Percentiles rank a stretch among this genome's conserved stretches.
Conservation (phyloP, 768 basidiomycete species). For the Lactarius sanguifluus region DNA sequence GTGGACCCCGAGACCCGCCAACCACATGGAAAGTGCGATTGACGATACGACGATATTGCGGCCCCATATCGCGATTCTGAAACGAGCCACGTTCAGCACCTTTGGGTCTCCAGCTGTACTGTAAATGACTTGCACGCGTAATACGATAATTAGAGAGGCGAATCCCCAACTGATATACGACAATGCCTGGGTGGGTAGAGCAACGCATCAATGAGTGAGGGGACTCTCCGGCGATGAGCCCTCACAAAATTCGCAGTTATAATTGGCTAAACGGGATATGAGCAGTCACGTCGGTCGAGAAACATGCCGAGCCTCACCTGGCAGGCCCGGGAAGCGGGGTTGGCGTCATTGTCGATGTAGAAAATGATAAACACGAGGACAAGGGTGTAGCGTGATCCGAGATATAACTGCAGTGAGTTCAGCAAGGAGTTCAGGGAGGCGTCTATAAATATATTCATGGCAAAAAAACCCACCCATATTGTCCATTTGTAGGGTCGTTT, state of each 20-base stretch:
- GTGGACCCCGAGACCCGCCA: background rate
- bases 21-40: background rate
- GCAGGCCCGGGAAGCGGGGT: background rate
- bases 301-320: background rate
- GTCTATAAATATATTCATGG: background rate
- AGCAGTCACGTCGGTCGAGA: background rate
- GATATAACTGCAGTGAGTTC: constrained; percentile 5
- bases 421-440: background rate
- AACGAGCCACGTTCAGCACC: background rate
- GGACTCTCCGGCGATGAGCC: background rate
- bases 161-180: background rate
- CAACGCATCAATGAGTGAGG: background rate
- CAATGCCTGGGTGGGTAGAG: background rate
- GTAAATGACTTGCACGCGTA: constrained; percentile 7
- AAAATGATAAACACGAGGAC: background rate
- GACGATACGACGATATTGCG: background rate
- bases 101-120: no score
- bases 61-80: constrained; percentile 12
- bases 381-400: constrained; percentile 1
- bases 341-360: background rate
- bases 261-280: background rate
- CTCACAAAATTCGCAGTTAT: background rate
- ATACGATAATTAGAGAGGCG: constrained; percentile 6
- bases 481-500: constrained; percentile 13
- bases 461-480: background rate